Percentiles rank a stretch among this genome's conserved stretches.
phyloP scores from a whole-genome alignment of 2,329 filamentous ascomycete species.

The Cladosporium sp. region DNA sequence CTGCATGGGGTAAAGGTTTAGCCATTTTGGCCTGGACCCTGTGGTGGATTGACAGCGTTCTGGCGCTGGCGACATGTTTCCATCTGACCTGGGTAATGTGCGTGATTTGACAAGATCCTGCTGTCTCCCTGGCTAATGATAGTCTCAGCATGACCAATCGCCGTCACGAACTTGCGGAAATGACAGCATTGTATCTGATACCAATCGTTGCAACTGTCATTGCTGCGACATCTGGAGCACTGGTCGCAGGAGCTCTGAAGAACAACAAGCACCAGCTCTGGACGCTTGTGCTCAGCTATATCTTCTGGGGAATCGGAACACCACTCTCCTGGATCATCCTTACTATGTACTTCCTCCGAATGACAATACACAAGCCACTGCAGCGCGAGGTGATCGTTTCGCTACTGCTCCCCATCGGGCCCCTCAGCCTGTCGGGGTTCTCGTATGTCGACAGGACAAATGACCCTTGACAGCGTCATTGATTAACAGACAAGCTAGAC shows the following conservation, averaged over 20 bases:
- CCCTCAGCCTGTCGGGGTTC: slow-evolving; percentile 43
- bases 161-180: slow-evolving; percentile 44
- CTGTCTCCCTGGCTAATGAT: background rate
- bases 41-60: slow-evolving; percentile 22
- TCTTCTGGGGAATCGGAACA: slow-evolving; percentile 64
- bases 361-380: slow-evolving; percentile 63
- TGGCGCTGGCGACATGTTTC: slow-evolving; percentile 17
- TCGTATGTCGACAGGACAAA: too few relatives aligned
- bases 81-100: slow-evolving; percentile 20
- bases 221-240: slow-evolving; percentile 58
- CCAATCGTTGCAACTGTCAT: slow-evolving; percentile 65
- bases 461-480: too few relatives aligned
- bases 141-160: slow-evolving; percentile 31
- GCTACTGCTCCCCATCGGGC: slow-evolving; percentile 63
- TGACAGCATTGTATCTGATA: slow-evolving; percentile 62
- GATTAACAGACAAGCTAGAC: too few relatives aligned
- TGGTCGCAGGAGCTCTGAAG: slow-evolving; percentile 57
- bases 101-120: background rate
- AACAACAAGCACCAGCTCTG: slow-evolving; percentile 52
- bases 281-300: slow-evolving; percentile 61
- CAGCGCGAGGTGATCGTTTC: slow-evolving; percentile 64
- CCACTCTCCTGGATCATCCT: slow-evolving; percentile 60
- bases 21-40: slow-evolving; percentile 19
- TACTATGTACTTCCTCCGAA: slow-evolving; percentile 65
- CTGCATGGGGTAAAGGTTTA: slow-evolving; percentile 22